Percentiles rank a stretch among this genome's conserved stretches.
Evolutionary conservation across 2,329 filamentous ascomycete genomes (phyloP).

Genomic region (Cladobotryum mycophilum): DNA sequence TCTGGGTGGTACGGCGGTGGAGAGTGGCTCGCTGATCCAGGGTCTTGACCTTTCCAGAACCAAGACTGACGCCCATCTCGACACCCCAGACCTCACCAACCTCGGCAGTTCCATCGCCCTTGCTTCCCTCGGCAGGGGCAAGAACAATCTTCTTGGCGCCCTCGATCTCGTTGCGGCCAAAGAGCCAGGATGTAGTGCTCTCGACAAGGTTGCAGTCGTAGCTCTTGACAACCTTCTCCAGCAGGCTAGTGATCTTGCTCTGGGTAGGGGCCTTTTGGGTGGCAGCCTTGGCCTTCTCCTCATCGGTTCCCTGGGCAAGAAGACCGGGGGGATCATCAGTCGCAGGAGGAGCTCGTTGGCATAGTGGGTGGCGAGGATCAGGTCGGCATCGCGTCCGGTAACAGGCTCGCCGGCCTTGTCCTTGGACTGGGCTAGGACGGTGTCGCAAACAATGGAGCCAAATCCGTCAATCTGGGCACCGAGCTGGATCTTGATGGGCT

Average conservation of each 20-base stretch:
- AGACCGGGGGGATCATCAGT: conserved; percentile 89
- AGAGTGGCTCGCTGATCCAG: conserved; percentile 83
- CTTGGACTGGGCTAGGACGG: conserved; percentile 64
- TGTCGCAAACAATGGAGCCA: conserved; percentile 92
- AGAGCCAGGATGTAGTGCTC: conserved; percentile 96
- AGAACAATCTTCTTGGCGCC: conserved; percentile 96
- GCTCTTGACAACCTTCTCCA: conserved; percentile 86
- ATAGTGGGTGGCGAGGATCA: conserved; percentile 86
- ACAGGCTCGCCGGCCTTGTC: conserved; percentile 58
- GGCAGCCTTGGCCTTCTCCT: conserved; percentile 90
- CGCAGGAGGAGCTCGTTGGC: conserved; percentile 91
- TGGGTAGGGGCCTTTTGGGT: conserved; percentile 78
- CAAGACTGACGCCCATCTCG: conserved; percentile 86
- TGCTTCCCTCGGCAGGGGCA: conserved; percentile 75
- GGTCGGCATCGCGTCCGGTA: conserved; percentile 73
- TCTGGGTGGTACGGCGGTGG: conserved; percentile 86
- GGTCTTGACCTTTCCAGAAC: conserved; percentile 90
- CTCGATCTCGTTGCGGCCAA: conserved; percentile 96
- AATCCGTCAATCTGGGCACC: conserved; percentile 98
- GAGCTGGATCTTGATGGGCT: conserved; percentile 96
- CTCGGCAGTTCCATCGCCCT: conserved; percentile 84
- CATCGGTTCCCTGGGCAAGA: conserved; percentile 74
- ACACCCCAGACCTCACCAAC: conserved; percentile 96
- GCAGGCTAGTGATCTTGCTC: conserved; percentile 73
- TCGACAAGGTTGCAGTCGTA: conserved; percentile 93